Evolutionary conservation across 2,329 filamentous ascomycete genomes (phyloP).

Genomic region (Pseudovirgaria hyperparasitica): DNA sequence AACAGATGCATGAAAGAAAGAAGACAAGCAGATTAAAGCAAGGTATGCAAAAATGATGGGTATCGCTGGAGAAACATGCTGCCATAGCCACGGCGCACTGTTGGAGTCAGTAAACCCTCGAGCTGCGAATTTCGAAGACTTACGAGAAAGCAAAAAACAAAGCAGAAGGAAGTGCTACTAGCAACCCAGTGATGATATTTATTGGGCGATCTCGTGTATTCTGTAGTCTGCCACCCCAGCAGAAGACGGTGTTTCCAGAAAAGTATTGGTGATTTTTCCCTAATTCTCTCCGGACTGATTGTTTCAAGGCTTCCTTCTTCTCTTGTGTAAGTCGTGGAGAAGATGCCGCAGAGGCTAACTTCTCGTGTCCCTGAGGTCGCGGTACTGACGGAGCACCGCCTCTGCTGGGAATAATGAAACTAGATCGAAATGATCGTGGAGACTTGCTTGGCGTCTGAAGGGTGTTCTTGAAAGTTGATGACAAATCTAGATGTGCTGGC

Average conservation of each 20-base stretch:
- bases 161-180: conserved; percentile 64
- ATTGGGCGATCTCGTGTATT: conserved; percentile 80
- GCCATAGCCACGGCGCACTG: conserved; percentile 70
- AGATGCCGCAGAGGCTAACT: conserved; percentile 68
- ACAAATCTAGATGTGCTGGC: conserved; percentile 46
- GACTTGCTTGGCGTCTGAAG: conserved; percentile 54
- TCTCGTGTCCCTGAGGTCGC: conserved; percentile 53
- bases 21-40: conserved; percentile 83
- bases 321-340: conserved; percentile 50
- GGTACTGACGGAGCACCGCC: conserved; percentile 35
- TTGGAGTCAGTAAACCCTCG: conserved; percentile 10
- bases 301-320: conserved; percentile 27
- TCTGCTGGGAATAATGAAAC: conserved; percentile 53
- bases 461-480: conserved; percentile 43
- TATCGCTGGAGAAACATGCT: conserved; percentile 73
- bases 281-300: conserved; percentile 29
- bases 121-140: conserved; percentile 14
- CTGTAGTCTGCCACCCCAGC: conserved; percentile 70
- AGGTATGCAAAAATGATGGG: conserved; percentile 84
- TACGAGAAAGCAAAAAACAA: conserved; percentile 78
- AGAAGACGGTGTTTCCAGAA: conserved; percentile 85
- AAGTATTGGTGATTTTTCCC: conserved; percentile 87
- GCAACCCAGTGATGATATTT: conserved; percentile 71
- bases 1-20: conserved; percentile 83
- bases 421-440: conserved; percentile 63